Conservation (phyloP, 148 eudicot species). For the Linanthus parryae region DNA sequence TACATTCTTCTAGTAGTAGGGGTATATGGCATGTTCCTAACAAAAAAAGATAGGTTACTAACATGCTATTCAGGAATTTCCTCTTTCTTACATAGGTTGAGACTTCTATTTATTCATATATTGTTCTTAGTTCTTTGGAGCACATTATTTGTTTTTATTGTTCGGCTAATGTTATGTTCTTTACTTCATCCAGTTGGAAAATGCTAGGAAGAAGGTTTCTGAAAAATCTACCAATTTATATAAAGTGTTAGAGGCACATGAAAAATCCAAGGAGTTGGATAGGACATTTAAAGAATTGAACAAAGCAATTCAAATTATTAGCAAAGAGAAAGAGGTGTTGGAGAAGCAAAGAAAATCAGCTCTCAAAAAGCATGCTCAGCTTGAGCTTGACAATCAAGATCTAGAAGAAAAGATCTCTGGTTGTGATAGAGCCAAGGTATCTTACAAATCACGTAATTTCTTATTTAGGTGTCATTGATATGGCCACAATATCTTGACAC, state of each 20-base stretch:
- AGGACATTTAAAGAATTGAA: constrained; percentile 68
- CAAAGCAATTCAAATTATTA: constrained; percentile 70
- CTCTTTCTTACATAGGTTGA: too few relatives aligned
- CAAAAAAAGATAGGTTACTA: too few relatives aligned
- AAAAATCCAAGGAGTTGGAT: constrained; percentile 73
- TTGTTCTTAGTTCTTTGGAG: too few relatives aligned
- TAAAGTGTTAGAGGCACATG: constrained; percentile 75
- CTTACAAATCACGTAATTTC: neutral
- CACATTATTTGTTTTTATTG: too few relatives aligned
- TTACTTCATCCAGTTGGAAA: constrained; percentile 62
- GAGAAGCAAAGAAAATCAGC: constrained; percentile 69
- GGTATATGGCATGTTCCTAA: too few relatives aligned
- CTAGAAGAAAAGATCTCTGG: constrained; percentile 62
- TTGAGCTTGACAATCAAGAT: constrained; percentile 88
- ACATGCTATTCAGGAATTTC: too few relatives aligned
- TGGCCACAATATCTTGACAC: neutral
- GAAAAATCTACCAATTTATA: constrained; percentile 68
- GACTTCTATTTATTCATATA: too few relatives aligned
- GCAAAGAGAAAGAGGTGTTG: constrained; percentile 70
- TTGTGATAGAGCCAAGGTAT: constrained; percentile 61
- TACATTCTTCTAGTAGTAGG: too few relatives aligned
- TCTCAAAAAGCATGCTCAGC: constrained; percentile 62
- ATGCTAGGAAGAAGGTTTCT: constrained; percentile 59
- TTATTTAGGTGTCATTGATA: neutral
- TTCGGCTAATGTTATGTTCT: constrained; percentile 1